These are phyloP conservation scores for Hymenotorrendiella dingleyae DNA, from an alignment of 2,329 filamentous ascomycete genomes.

Conservation along the genomic window DNA sequence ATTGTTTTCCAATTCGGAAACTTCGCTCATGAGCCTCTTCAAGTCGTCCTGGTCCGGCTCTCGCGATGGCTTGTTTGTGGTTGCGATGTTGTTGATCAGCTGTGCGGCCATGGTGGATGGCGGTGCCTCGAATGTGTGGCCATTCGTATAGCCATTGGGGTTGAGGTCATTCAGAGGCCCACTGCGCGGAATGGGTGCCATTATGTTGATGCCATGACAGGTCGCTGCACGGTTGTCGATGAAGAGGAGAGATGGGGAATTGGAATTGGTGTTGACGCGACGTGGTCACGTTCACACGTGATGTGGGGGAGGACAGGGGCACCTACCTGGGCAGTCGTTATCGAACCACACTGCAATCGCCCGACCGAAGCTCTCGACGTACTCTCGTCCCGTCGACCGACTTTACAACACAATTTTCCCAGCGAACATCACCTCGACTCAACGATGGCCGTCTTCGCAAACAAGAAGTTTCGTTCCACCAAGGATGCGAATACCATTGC, in stretches of 20 bases:
- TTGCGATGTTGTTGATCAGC: constrained; percentile 74
- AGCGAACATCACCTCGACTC: no score
- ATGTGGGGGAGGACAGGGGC: neutral
- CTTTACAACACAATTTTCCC: no score
- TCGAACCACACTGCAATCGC: constrained; percentile 10
- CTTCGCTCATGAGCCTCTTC: constrained; percentile 57
- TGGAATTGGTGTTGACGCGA: constrained; percentile 7
- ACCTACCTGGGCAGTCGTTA: neutral
- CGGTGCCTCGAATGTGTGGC: constrained; percentile 34
- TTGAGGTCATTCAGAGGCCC: neutral
- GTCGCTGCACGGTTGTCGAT: constrained; percentile 1
- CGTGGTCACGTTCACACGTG: constrained; percentile 19
- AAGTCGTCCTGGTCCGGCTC: constrained; percentile 68
- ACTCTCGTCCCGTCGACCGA: no score
- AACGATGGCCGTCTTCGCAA: constrained; percentile 57
- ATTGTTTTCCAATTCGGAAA: constrained; percentile 57
- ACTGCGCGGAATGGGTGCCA: constrained; percentile 18
- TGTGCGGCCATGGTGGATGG: constrained; percentile 85
- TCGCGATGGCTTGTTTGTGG: constrained; percentile 54
- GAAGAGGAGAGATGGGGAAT: constrained; percentile 2
- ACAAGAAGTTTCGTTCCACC: constrained; percentile 64
- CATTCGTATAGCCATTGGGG: constrained; percentile 15
- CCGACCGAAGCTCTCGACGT: no score
- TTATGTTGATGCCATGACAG: constrained; percentile 21
- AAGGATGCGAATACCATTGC: constrained; percentile 64